Conservation (phyloP, 805 yeast genomes). For the Candida tibetensis region DNA sequence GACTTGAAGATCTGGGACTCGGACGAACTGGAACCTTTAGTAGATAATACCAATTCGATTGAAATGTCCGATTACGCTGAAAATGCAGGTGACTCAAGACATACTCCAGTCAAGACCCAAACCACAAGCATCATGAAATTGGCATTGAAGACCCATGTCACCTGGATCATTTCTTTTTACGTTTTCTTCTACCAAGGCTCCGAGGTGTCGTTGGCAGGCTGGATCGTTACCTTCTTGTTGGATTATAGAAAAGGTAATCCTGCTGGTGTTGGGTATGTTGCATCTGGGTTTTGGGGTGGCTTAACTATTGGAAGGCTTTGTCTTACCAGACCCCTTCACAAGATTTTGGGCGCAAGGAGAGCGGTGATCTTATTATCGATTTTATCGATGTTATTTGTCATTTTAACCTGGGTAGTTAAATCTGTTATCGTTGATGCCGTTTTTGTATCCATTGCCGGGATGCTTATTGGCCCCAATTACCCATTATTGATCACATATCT, state of each 20-base stretch:
- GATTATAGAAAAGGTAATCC: conserved; percentile 50
- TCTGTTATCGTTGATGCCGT: conserved; percentile 44
- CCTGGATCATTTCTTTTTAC: conserved; percentile 51
- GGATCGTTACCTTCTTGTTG: conserved; percentile 64
- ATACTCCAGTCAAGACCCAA: not conserved
- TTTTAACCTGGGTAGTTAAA: conserved; percentile 50
- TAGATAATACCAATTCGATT: not conserved
- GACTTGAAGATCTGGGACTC: conserved; percentile 41
- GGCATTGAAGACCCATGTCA: conserved; percentile 39
- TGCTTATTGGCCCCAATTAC: conserved; percentile 66
- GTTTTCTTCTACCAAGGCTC: conserved; percentile 66
- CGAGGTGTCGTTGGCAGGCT: conserved; percentile 67
- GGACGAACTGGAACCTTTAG: conserved; percentile 9
- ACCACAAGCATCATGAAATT: conserved; percentile 18
- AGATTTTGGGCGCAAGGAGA: conserved; percentile 43
- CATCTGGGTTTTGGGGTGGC: conserved; percentile 73
- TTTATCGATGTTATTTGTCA: conserved; percentile 35
- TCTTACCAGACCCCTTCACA: conserved; percentile 41
- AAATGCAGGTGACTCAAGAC: not conserved
- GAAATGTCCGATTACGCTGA: not conserved
- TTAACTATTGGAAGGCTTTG: conserved; percentile 60
- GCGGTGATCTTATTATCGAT: conserved; percentile 36
- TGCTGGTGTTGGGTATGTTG: conserved; percentile 54
- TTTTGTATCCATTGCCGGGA: conserved; percentile 50
- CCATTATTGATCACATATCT: conserved; percentile 48